phyloP scores from a whole-genome alignment of 2,329 filamentous ascomycete genomes.

The Paraphaeosphaeria sporulosa region DNA sequence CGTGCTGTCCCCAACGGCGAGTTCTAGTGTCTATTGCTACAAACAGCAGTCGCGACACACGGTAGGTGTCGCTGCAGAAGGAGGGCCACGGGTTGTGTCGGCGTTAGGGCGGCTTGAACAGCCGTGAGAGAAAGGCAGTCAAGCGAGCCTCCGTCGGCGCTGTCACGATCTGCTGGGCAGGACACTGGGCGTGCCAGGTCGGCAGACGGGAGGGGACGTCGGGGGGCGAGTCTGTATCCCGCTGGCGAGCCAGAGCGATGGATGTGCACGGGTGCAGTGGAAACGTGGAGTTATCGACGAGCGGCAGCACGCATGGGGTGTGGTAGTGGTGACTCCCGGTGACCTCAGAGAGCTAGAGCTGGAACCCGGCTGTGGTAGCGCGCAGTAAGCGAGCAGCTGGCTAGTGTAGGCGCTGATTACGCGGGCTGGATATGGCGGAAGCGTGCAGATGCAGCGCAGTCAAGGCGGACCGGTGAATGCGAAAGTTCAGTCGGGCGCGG shows the following conservation, averaged over 20 bases:
- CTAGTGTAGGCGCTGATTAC: constrained; percentile 13
- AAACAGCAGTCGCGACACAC: constrained; percentile 26
- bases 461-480: constrained; percentile 27
- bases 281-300: constrained; percentile 3
- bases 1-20: constrained; percentile 26
- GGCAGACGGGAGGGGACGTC: constrained; percentile 39
- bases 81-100: constrained; percentile 19
- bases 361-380: constrained; percentile 10
- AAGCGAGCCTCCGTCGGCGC: constrained; percentile 54
- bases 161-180: constrained; percentile 45
- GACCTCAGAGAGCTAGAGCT: constrained; percentile 10
- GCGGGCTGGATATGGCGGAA: constrained; percentile 15
- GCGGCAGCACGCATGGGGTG: constrained; percentile 28
- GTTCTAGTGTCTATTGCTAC: constrained; percentile 15
- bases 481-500: neutral
- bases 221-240: constrained; percentile 41
- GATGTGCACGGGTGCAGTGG: constrained; percentile 23
- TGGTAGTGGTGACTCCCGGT: constrained; percentile 3
- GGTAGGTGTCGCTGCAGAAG: constrained; percentile 10
- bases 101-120: constrained; percentile 56
- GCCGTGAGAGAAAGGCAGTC: constrained; percentile 54
- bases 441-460: constrained; percentile 11
- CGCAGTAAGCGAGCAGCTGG: constrained; percentile 16
- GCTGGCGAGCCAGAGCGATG: constrained; percentile 51
- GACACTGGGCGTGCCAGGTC: constrained; percentile 37